Base-by-base conservation (phyloP, 2,329 filamentous ascomycete genomes). In the Neocatenulostroma microsporum region DNA sequence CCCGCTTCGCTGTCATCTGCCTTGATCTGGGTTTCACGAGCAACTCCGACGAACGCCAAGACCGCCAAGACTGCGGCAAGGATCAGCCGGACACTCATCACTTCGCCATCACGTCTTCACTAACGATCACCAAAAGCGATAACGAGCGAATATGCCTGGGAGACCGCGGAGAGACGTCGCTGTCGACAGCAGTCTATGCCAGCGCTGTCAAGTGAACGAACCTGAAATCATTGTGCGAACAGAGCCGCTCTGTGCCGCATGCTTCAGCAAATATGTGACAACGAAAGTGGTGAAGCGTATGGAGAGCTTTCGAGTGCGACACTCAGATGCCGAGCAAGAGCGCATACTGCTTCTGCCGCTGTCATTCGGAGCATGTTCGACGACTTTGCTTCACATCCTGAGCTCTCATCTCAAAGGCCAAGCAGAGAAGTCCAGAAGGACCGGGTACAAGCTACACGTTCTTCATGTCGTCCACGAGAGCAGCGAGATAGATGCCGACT, bases 351-450 rank as follows among this genome's bases (percentile, higher is more conserved):
- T 94, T 13, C 66, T 94, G 14, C 85, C 87, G 4, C 66, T 95
- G 2, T 94, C 88, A 0, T 80, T 86, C 51, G 89, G 91, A 1
- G 68, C 82, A 2, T 91, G 84, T 1, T 96, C 89, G 0, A 72
- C 82, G 11, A 75, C 78, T 10, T 68, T 98, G 28, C 68, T 94
- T 20, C 75, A 89, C 50, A 70, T 94, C 15, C 67, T 96, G 36
- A 74, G 84, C 58, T 66, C 72, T 42, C 83, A 86, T 53, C 68
- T 83, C 29, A 68, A 74, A 46, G 73, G 71, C 36, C 82, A 89
- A 56, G 69, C 73, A 26, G 67, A 71, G 28, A 79, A 76, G 41
- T 77, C 77, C 48, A 74, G 76, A 4, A 73, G 78, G 34, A 68
- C 77, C 3, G 74, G 74, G 0, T 94, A 84, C 56, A 74, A 80